Base-by-base conservation (phyloP, 352 stramenopile genomes). In the Peronospora farinosa region DNA sequence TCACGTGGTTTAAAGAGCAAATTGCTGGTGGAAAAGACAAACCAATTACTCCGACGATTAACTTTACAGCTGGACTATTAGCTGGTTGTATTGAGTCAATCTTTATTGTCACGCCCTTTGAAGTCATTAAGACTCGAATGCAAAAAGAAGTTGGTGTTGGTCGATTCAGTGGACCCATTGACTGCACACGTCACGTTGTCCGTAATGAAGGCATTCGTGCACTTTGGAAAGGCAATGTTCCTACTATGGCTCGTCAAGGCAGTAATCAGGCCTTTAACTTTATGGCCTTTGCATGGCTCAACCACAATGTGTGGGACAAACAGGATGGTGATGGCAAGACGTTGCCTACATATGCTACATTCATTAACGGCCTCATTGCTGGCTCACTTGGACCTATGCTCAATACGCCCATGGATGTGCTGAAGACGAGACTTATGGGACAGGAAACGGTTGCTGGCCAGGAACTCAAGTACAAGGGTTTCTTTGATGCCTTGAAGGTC, bases 211-310 rank as follows among this genome's bases (percentile, higher is more conserved):
- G 95, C 27, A 39, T 94, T 33, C 74, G 79, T 30, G 94, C 94
- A 44, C 72, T 99, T 38, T 99, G 97, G 80, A 98, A 98, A 65
- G 87, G 87, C 43, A 91, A 96, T 53, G 65, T 98, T 13, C 95
- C 96, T 12, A 99, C 95, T 11, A 98, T 98, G 86, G 72, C 97
- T 37, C 83, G 95, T 33, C 95, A 99, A 71, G 96, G 96, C 27
- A 97, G 84, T 63, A 98, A 98, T 79, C 96, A 98, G 68, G 95
- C 95, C 5, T 97, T 98, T 53, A 98, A 98, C 76, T 99, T 99
- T 64, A 98, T 96, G 55, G 87, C 74, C 8, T 98, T 93, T 45
- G 81, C 79, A 11, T 92, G 81, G 78, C 63, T 95, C 13, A 91
- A 98, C 74, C 88, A 95, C 63, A 67, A 88, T 53, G 83, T 97